phyloP scores from a whole-genome alignment of 441 rosid species.

The Brassica hybrid region DNA sequence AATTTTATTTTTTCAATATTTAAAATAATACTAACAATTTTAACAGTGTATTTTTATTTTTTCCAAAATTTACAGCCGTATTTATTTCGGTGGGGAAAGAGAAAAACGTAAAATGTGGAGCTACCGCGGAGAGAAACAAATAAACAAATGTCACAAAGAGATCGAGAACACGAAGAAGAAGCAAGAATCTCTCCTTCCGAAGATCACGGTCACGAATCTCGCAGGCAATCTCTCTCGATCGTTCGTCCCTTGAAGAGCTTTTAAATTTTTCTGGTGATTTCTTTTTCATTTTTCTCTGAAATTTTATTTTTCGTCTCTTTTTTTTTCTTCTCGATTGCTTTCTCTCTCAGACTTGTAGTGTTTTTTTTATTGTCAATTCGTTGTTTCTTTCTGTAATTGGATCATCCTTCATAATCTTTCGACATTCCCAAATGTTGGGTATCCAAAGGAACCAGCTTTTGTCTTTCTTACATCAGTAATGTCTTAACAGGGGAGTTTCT shows the following conservation, averaged over 20 bases:
- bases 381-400: background rate
- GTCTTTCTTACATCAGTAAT: constrained; percentile 10
- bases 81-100: background rate
- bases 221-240: background rate
- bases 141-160: background rate
- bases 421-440: background rate
- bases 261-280: background rate
- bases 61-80: background rate
- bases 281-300: constrained; percentile 3
- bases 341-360: background rate
- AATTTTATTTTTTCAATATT: too few relatives aligned
- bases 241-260: constrained; percentile 3
- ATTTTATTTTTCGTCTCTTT: background rate
- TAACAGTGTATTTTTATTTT: too few relatives aligned
- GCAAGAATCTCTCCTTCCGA: background rate
- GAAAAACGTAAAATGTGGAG: background rate
- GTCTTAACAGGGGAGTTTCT: background rate
- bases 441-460: constrained; percentile 12
- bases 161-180: background rate
- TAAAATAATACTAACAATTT: too few relatives aligned
- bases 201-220: background rate
- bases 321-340: constrained; percentile 9
- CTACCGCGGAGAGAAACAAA: background rate
- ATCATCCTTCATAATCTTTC: background rate
- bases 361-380: background rate